Base-by-base conservation (phyloP, 306 rosid species). In the Vachellia collinsii region DNA sequence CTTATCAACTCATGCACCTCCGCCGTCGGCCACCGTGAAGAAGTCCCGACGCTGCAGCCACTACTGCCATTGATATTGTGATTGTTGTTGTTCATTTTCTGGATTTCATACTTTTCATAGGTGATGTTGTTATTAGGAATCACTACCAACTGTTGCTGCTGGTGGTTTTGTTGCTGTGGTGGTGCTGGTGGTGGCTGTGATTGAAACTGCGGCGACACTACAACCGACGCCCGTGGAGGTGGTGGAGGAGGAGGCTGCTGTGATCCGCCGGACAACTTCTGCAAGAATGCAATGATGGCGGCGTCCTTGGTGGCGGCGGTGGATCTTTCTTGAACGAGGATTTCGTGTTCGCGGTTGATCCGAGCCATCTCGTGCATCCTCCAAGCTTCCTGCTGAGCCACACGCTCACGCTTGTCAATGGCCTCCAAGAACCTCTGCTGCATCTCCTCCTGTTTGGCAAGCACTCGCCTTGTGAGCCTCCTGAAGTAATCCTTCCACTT, bases 401-500 rank as follows among this genome's bases (percentile, higher is more conserved):
- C 83, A n/a, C 94, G 77, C 23, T 95, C 99, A 3, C 90, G 73
- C 8, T 86, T 93, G 11, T 86, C 93, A 3, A 95, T 85, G 50
- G 96, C 85, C 37, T 93, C 97, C 61, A 93, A 64, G 84, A 95
- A 93, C 54, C 58, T 87, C 83, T 80, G 80, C 22, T 95, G 99
- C 89, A 93, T 87, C 25, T 87, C 91, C 84, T 91, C 99, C 78
- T 95, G 99, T 80, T 88, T 95, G 10, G 82, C 78, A 17, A 95
- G 36, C 17, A 95, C 98, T 39, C 87, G 86, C 74, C 86, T 87
- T 4, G 92, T 91, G 7, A 95, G 50, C 71, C 80, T 82, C 56
- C 84, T 73, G 75, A 95, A 93, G 77, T 90, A 93, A 69, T 87
- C 92, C 83, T 86, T 93, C 99, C 97, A 93, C 77, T 93, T 95